Base-by-base conservation (phyloP, 2,329 filamentous ascomycete species). In the Coniella vitis region DNA sequence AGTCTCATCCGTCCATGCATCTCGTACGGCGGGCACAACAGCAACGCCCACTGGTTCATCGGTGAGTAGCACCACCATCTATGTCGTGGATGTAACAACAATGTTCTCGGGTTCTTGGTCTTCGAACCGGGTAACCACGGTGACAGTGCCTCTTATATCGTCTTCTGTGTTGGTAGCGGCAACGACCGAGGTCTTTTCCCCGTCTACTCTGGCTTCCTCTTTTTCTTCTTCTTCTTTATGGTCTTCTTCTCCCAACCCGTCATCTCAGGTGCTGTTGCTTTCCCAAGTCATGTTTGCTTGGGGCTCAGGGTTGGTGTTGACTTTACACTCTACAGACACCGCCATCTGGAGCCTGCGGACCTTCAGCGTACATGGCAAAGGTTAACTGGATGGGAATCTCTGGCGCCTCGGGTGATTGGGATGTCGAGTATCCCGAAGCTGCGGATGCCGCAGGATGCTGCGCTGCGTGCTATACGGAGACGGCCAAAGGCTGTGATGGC, bases 301-400 rank as follows among this genome's bases (percentile, higher is more conserved):
- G 13, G 7, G 8, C 19, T 20, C 20, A 17, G 3, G 14, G 12
- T n/a, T 31, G 2, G 19, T 14, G 31, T 41, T 49, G 29, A 49
- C 47, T 21, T 29, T 2, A n/a, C 3, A n/a, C 14, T n/a, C 14
- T 7, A 22, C 32, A 50, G 50, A n/a, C 32, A 17, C 21, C 40
- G 4, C 38, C 22, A 39, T 36, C 48, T 1, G 45, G 22, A 32
- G 21, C 43, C 43, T 53, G 51, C 14, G 47, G 40, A 10, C 17
- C 51, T 2, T 51, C 51, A 13, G 34, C 37, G 3, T 53, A 45
- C 29, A 17, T 50, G n/a, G 41, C 43, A 17, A 42, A 38, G 1
- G 44, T 51, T 3, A 47, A 39, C 7, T 53, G 42, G 35, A 51
- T 53, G 40, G 48, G 48, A 17, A 44, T 53, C 35, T 12, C 42